These are phyloP conservation scores for Phellinidium pouzarii DNA, from an alignment of 1,284 basidiomycete genomes.

Conservation along the genomic window DNA sequence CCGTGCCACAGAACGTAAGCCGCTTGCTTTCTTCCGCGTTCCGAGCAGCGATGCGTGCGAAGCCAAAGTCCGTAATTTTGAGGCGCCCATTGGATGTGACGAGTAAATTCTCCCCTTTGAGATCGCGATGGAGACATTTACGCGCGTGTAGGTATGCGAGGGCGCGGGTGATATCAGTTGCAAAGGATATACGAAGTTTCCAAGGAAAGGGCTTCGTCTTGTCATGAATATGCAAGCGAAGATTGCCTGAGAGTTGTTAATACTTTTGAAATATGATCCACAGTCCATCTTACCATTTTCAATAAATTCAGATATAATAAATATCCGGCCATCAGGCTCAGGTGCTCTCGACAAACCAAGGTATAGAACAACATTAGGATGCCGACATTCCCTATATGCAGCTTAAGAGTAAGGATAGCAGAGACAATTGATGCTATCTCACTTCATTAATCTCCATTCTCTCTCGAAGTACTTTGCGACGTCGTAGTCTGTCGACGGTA, in stretches of 20 bases:
- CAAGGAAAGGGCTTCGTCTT: constrained; percentile 78
- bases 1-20: constrained; percentile 94
- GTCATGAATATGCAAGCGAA: constrained; percentile 82
- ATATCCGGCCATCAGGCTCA: constrained; percentile 74
- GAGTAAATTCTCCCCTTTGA: constrained; percentile 97
- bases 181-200: constrained; percentile 88
- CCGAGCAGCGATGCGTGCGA: constrained; percentile 86
- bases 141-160: constrained; percentile 96
- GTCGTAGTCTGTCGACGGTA: constrained; percentile 85
- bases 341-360: constrained; percentile 89
- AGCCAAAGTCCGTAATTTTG: constrained; percentile 97
- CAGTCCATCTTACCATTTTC: constrained; percentile 50
- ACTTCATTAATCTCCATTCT: constrained; percentile 95
- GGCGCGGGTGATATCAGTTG: constrained; percentile 88
- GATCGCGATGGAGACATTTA: constrained; percentile 80
- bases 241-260: constrained; percentile 47
- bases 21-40: constrained; percentile 88
- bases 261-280: constrained; percentile 21
- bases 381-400: constrained; percentile 61
- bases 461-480: constrained; percentile 97
- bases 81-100: constrained; percentile 89
- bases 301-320: constrained; percentile 87
- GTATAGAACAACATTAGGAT: constrained; percentile 92
- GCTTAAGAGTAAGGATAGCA: not conserved
- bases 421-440: constrained; percentile 16